These are phyloP conservation scores for Cicer arietinum DNA, from an alignment of 306 rosid species.

Conservation along the genomic window DNA sequence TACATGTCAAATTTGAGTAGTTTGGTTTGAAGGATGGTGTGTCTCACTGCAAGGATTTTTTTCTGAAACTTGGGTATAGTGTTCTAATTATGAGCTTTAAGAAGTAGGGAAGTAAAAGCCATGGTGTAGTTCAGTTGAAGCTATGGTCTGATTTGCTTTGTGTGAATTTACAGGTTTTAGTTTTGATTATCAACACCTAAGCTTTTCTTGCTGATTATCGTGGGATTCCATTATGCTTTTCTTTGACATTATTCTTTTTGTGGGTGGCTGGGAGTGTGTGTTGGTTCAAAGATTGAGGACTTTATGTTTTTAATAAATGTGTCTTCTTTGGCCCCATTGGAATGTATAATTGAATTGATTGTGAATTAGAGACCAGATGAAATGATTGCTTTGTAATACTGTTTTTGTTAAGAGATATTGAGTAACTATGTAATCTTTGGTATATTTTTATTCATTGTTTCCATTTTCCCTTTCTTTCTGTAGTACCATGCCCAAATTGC, in stretches of 20 bases:
- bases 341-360: background rate
- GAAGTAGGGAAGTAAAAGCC: too few species aligned
- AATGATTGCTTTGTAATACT: background rate
- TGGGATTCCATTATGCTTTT: background rate
- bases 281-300: background rate
- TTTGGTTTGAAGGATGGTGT: too few species aligned
- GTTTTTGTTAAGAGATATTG: background rate
- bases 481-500: conserved; percentile 66
- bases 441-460: background rate
- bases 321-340: conserved; percentile 12
- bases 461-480: background rate
- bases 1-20: too few species aligned
- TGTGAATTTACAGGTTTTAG: too few species aligned
- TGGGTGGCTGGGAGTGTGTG: background rate
- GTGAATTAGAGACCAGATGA: background rate
- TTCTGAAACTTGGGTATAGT: too few species aligned
- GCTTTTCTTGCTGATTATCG: conserved; percentile 9
- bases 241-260: background rate
- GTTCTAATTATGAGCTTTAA: too few species aligned
- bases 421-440: background rate
- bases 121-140: too few species aligned
- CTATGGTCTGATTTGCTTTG: too few species aligned
- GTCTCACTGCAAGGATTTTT: too few species aligned
- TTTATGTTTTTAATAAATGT: background rate
- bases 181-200: too few species aligned